These are phyloP conservation scores for Alternaria hordeiaustralica DNA, from an alignment of 2,329 filamentous ascomycete species.

Conservation along the genomic window DNA sequence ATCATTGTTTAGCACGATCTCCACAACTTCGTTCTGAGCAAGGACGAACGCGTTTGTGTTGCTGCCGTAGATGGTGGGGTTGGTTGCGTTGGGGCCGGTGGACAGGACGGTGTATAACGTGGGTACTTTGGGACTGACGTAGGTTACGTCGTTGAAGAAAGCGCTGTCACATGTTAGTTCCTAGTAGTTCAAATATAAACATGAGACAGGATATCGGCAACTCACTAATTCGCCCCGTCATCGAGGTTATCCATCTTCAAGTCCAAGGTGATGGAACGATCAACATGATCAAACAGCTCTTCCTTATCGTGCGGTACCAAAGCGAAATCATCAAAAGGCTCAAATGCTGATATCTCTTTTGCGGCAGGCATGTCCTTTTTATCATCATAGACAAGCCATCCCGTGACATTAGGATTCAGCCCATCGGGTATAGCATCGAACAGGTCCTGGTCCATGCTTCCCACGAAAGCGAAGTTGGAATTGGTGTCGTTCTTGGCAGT, in stretches of 20 bases:
- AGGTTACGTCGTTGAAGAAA: constrained; percentile 76
- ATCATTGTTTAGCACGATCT: constrained; percentile 78
- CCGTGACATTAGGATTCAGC: constrained; percentile 69
- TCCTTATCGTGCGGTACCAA: constrained; percentile 73
- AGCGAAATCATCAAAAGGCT: constrained; percentile 75
- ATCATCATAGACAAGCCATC: constrained; percentile 63
- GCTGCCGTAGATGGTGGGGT: constrained; percentile 56
- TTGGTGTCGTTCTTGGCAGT: constrained; percentile 63
- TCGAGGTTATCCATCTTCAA: constrained; percentile 69
- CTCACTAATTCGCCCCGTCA: constrained; percentile 71
- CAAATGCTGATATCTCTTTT: constrained; percentile 64
- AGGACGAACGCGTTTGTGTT: constrained; percentile 69
- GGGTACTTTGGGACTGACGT: constrained; percentile 76
- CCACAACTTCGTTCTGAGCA: constrained; percentile 69
- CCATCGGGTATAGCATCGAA: constrained; percentile 72
- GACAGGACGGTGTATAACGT: constrained; percentile 78
- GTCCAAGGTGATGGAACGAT: constrained; percentile 67
- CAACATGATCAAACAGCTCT: constrained; percentile 65
- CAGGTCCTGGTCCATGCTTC: constrained; percentile 57
- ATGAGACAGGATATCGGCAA: not conserved
- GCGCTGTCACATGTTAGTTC: constrained; percentile 37
- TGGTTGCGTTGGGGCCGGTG: constrained; percentile 57
- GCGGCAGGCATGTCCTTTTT: constrained; percentile 57
- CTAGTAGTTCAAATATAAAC: fast-evolving
- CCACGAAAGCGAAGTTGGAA: constrained; percentile 66